Base-by-base conservation (phyloP, 2,329 filamentous ascomycete genomes). In the Colletotrichum godetiae region DNA sequence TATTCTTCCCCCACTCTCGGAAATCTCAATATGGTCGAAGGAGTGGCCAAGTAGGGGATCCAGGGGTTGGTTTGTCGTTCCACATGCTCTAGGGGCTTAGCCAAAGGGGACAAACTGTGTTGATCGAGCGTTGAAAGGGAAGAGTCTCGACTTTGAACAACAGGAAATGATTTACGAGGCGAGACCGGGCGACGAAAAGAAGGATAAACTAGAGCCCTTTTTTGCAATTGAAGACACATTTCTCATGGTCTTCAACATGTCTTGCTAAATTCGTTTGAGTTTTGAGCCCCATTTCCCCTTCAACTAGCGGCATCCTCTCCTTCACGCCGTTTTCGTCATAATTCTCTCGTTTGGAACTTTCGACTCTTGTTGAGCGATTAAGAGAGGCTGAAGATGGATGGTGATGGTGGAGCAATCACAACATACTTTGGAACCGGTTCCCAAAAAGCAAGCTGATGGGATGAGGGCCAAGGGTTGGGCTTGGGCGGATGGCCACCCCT, bases 201-300 rank as follows among this genome's bases (percentile, higher is more conserved):
- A 64, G 55, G 8, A 46, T 27, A 46, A 55, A 53, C 42, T 59
- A 59, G 42, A 46, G 53, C 1, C 33, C 7, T 6, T 58, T 15
- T 8, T 58, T 15, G 27, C 42, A 13, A 55, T 49, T 35, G 31
- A 53, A 72, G 65, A 64, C 53, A 53, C 56, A 59, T 65, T 65
- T 49, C 59, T 58, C 66, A 12, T n/a, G 22, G 10, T 27, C 33
- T 42, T 46, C 7, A 11, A 22, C 7, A 46, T 73, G 70, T 73
- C 42, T 73, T 46, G 55, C 55, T 13, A 19, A 1, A 10, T 46
- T 46, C 10, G 19, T 46, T 46, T 46, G 42, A 46, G 42, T 66
- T 73, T 69, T 73, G 70, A 69, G 70, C 66, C 59, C 69, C 70
- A 73, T 60, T 65, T 65, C 66, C 67, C 60, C 66, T 19, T 22